These are phyloP conservation scores for Alectoria sarmentosa DNA, from an alignment of 495 filamentous ascomycete species.

Conservation along the genomic window DNA sequence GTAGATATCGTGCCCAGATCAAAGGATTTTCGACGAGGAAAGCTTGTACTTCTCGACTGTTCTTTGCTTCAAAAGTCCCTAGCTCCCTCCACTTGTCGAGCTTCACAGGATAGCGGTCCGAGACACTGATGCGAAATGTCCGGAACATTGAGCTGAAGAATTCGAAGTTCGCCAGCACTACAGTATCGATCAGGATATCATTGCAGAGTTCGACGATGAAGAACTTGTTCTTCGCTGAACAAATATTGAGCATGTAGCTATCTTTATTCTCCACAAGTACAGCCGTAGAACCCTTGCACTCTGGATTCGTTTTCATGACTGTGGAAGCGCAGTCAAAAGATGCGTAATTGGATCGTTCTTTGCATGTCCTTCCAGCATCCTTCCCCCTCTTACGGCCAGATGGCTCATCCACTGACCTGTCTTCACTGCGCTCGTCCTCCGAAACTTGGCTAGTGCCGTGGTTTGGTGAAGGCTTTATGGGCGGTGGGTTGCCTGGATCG, in stretches of 20 bases:
- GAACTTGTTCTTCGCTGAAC: conserved; percentile 81
- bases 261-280: conserved; percentile 96
- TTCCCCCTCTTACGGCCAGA: conserved; percentile 57
- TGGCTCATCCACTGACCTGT: conserved; percentile 33
- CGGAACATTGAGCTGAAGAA: conserved; percentile 98
- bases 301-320: conserved; percentile 78
- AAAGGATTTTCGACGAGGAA: conserved; percentile 88
- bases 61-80: conserved; percentile 82
- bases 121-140: conserved; percentile 80
- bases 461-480: conserved; percentile 30
- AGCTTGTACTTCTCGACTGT: conserved; percentile 87
- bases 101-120: conserved; percentile 90
- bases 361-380: conserved; percentile 91
- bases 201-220: conserved; percentile 85
- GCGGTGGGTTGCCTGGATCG: conserved; percentile 29
- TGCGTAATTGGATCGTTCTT: conserved; percentile 93
- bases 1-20: conserved; percentile 90
- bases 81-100: conserved; percentile 84
- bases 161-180: conserved; percentile 95
- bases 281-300: conserved; percentile 76
- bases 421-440: conserved; percentile 28
- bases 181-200: conserved; percentile 90
- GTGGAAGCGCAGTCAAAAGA: conserved; percentile 96
- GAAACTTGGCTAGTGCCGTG: conserved; percentile 30
- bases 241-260: conserved; percentile 95